A percentile compares a stretch with the other conserved stretches of the same genome.
Conservation (phyloP, 2,329 filamentous ascomycete species). For the Epichloe amarillans region DNA sequence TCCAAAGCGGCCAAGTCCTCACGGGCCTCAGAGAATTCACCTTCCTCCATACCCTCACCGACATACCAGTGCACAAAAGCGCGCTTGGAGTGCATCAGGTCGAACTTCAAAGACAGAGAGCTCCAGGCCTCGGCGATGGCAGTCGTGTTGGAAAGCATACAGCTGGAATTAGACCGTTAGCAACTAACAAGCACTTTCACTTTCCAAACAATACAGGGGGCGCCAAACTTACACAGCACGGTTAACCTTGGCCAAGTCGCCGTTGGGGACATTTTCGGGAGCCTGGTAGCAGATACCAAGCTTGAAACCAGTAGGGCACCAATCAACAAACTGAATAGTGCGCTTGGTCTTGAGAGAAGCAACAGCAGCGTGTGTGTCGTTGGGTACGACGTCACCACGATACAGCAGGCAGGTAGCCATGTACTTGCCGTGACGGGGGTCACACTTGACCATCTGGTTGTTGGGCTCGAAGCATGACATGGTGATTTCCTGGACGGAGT, state of each 20-base stretch:
- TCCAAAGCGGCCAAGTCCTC: slow-evolving; percentile 97
- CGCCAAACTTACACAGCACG: slow-evolving; percentile 72
- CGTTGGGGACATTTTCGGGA: slow-evolving; percentile 89
- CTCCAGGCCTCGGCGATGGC: slow-evolving; percentile 98
- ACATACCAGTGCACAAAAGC: slow-evolving; percentile 99
- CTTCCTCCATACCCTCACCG: slow-evolving; percentile 99
- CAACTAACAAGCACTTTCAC: not conserved
- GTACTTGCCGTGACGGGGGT: slow-evolving; percentile 98
- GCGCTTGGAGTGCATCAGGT: slow-evolving; percentile 99
- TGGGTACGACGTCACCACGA: slow-evolving; percentile 94
- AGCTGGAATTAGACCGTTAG: slow-evolving; percentile 36
- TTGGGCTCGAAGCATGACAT: slow-evolving; percentile 99
- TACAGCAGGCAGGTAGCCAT: slow-evolving; percentile 98
- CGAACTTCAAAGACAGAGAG: slow-evolving; percentile 93
- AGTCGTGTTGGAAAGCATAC: slow-evolving; percentile 98
- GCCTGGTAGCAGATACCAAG: slow-evolving; percentile 99
- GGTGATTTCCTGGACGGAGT: slow-evolving; percentile 96
- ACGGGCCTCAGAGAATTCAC: slow-evolving; percentile 97
- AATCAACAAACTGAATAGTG: slow-evolving; percentile 98
- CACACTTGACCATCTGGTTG: slow-evolving; percentile 99
- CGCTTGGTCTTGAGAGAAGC: slow-evolving; percentile 98
- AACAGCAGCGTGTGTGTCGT: slow-evolving; percentile 85
- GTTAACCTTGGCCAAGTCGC: slow-evolving; percentile 94
- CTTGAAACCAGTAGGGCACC: slow-evolving; percentile 99
- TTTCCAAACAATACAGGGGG: not conserved